Evolutionary conservation across 257 asterid species (phyloP).

Genomic region (Capsicum rhomboideum): DNA sequence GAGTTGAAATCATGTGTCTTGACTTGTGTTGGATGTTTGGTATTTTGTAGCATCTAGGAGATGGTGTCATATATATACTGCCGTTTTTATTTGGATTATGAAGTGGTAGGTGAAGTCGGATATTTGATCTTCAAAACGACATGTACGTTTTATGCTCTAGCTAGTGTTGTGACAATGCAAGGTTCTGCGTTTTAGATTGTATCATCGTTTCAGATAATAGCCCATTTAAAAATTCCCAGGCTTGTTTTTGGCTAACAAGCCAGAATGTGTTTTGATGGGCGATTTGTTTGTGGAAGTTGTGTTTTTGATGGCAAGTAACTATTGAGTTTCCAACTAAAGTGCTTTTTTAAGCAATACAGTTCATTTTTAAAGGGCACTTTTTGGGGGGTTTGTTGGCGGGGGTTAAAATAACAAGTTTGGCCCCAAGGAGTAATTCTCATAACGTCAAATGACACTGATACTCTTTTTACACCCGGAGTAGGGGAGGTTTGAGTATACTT

Average conservation of each 20-base stretch:
- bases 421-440: no score
- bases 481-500: no score
- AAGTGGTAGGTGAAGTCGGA: background rate
- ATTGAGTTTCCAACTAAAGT: background rate
- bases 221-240: background rate
- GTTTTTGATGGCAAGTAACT: background rate
- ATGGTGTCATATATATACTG: background rate
- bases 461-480: no score
- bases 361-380: no score
- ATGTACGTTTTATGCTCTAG: background rate
- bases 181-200: background rate
- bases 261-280: background rate
- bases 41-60: slow-evolving; percentile 2
- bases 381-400: no score
- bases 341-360: background rate
- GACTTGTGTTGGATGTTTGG: slow-evolving; percentile 3
- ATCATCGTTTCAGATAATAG: background rate
- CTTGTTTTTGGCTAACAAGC: background rate
- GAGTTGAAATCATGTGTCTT: slow-evolving; percentile 2
- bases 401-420: no score
- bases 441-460: no score
- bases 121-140: background rate
- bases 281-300: background rate
- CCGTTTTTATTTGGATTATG: background rate
- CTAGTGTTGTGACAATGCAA: background rate